A percentile compares a stretch with the other conserved stretches of the same genome.
Evolutionary conservation across 306 rosid species (phyloP).

Genomic region (Lathyrus oleraceus): DNA sequence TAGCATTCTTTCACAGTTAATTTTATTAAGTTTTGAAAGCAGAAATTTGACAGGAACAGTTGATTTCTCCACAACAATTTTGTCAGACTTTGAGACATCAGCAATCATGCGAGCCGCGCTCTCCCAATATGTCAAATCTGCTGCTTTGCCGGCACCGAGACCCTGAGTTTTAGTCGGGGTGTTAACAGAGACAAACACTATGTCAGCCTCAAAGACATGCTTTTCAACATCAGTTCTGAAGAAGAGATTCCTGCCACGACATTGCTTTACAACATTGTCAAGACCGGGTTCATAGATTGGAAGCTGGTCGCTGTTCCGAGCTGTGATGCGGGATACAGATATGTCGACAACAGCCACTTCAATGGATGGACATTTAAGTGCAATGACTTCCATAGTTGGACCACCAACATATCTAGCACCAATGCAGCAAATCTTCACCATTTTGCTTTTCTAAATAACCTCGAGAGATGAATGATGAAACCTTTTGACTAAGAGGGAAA

Average conservation of each 20-base stretch:
- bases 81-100: too few relatives aligned
- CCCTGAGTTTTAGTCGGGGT: too few relatives aligned
- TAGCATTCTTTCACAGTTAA: conserved; percentile 5
- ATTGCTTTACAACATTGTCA: conserved; percentile 82
- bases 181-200: too few relatives aligned
- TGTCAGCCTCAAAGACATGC: too few relatives aligned
- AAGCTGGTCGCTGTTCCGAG: conserved; percentile 91
- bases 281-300: conserved; percentile 99
- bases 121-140: too few relatives aligned
- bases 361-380: conserved; percentile 81
- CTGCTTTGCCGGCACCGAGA: too few relatives aligned
- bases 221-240: conserved; percentile 91
- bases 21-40: conserved; percentile 20
- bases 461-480: too few relatives aligned
- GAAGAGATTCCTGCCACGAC: conserved; percentile 95
- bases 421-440: conserved; percentile 99
- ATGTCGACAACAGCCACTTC: conserved; percentile 94
- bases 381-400: conserved; percentile 97
- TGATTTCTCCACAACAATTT: too few relatives aligned
- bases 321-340: conserved; percentile 63
- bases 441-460: conserved; percentile 52
- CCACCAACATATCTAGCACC: conserved; percentile 99
- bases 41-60: background rate
- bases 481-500: too few relatives aligned
- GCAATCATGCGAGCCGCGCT: too few relatives aligned